Conservation (phyloP, 768 basidiomycete genomes). For the Mycena belliarum region DNA sequence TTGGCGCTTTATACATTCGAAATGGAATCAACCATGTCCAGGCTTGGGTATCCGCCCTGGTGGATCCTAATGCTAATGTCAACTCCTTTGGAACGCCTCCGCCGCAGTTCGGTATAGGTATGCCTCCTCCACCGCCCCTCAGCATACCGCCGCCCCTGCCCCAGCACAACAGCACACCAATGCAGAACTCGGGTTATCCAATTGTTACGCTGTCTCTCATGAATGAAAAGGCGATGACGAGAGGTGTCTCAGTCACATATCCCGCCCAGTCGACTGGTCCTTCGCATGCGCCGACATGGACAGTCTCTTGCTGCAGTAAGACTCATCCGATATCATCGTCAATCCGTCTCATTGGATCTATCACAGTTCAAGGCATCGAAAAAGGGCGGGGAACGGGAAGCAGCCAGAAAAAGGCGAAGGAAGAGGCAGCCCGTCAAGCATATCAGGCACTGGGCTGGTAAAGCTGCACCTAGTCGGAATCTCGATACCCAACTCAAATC, state of each 20-base stretch:
- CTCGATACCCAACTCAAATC: background rate
- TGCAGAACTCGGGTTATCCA: conserved; percentile 48
- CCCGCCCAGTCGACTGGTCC: conserved; percentile 44
- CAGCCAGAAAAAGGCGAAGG: conserved; percentile 67
- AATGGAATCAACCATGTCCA: conserved; percentile 51
- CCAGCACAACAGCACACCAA: background rate
- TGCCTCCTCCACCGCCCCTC: conserved; percentile 11
- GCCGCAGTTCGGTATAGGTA: conserved; percentile 4
- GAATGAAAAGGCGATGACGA: conserved; percentile 6
- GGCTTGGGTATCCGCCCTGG: conserved; percentile 58
- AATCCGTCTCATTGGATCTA: background rate
- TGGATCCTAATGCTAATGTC: conserved; percentile 46
- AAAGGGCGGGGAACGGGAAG: conserved; percentile 53
- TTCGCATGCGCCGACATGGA: conserved; percentile 58
- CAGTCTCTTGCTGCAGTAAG: conserved; percentile 54
- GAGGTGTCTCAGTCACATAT: conserved; percentile 46
- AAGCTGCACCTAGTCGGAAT: background rate
- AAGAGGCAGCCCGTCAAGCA: conserved; percentile 65
- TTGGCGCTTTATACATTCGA: conserved; percentile 67
- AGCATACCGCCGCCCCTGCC: conserved; percentile 12
- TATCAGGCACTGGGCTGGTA: conserved; percentile 55
- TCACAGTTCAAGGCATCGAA: conserved; percentile 50
- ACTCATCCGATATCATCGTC: background rate
- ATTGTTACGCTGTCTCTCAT: conserved; percentile 45
- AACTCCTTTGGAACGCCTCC: conserved; percentile 18